Conservation (phyloP, 208 protist species). For the Borovskyia barvae region DNA sequence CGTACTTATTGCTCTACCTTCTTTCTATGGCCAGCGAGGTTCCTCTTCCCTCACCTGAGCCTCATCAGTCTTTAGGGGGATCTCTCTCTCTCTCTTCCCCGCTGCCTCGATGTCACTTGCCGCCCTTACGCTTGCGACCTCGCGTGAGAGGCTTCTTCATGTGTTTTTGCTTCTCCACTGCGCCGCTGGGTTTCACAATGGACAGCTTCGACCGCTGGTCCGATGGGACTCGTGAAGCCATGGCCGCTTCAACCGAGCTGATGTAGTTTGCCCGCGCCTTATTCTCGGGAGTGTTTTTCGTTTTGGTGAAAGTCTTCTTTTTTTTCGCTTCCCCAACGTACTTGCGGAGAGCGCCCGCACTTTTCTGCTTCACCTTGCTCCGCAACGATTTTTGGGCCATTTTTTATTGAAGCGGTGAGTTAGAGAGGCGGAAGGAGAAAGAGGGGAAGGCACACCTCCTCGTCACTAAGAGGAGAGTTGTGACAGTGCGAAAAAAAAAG, state of each 20-base stretch:
- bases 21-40: no score
- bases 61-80: no score
- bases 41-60: no score
- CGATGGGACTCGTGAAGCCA: slow-evolving; percentile 85
- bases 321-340: slow-evolving; percentile 80
- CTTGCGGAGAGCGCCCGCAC: slow-evolving; percentile 78
- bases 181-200: slow-evolving; percentile 59
- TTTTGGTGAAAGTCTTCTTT: slow-evolving; percentile 74
- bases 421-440: no score
- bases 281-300: slow-evolving; percentile 44
- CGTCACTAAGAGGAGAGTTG: no score
- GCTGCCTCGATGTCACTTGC: no score
- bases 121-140: slow-evolving; percentile 59
- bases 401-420: no score
- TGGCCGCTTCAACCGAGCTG: slow-evolving; percentile 71
- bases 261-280: slow-evolving; percentile 83
- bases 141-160: slow-evolving; percentile 88
- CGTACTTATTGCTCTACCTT: no score
- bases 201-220: slow-evolving; percentile 87
- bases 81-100: no score
- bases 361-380: slow-evolving; percentile 74
- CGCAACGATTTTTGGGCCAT: slow-evolving; percentile 83
- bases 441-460: no score
- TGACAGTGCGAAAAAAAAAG: no score
- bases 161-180: slow-evolving; percentile 57